Base-by-base conservation (phyloP, 2,329 filamentous ascomycete species). In the Diaporthe sp. region DNA sequence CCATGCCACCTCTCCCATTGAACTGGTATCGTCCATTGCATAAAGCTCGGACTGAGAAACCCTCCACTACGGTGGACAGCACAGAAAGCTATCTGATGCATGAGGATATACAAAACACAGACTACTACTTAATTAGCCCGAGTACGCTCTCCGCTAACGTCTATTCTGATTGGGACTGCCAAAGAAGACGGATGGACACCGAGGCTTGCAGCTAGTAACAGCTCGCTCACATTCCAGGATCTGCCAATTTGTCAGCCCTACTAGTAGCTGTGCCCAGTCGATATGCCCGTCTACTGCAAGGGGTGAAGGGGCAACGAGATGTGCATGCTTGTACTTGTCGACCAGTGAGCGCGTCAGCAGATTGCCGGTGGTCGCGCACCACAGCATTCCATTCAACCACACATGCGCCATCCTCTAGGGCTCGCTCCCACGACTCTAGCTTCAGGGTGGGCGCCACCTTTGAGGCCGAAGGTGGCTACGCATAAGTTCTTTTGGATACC, bases 201-300 rank as follows among this genome's bases (percentile, higher is more conserved):
- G 42, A 71, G 70, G 56, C 70, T 53, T 71, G 56, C 39, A 53
- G 56, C 70, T 71, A 50, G 44, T 55, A 59, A 63, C 55, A 53
- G 35, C 44, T 63, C 56, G 35, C 44, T 63, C 56, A 63, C 30
- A 22, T 4, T 32, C 17, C 27, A 55, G 15, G 22, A 7, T 17
- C 35, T 71, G 47, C 56, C 15, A 71, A 13, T 71, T n/a, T n/a
- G 70, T 22, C 50, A 63, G 44, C 59, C 32, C 50, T 27, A 9
- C 35, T 37, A 37, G 35, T n/a, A 37, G 55, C 13, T 17, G 51
- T 37, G 42, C 42, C 55, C 22, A 42, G 44, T 42, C 39, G 10
- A 8, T 22, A 30, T 37, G 37, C 44, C 27, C 19, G 32, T 53
- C 47, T 53, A 30, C 70, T 53, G 35, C 69, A 71, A 51, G 56